These are phyloP conservation scores for Torulaspora microellipsoides DNA, from an alignment of 805 yeast genomes.

Conservation along the genomic window DNA sequence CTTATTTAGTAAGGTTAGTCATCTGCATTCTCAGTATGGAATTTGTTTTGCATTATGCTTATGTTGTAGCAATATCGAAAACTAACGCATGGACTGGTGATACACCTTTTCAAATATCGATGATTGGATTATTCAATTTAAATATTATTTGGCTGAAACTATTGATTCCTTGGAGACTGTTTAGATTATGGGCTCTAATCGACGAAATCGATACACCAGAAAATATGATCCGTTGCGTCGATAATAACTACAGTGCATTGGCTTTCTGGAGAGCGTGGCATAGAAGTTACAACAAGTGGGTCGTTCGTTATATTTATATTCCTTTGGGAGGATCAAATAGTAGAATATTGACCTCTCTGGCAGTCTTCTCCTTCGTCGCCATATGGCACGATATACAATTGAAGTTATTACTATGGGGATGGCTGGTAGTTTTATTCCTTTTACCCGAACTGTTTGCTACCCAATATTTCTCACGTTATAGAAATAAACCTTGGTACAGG, in stretches of 20 bases:
- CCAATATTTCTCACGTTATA: slow-evolving; percentile 37
- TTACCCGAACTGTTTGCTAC: slow-evolving; percentile 79
- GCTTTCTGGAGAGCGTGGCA: slow-evolving; percentile 99
- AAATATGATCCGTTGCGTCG: slow-evolving; percentile 94
- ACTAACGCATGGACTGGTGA: slow-evolving; percentile 86
- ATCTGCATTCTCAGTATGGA: slow-evolving; percentile 87
- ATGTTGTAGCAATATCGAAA: slow-evolving; percentile 90
- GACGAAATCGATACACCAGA: slow-evolving; percentile 97
- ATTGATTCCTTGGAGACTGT: slow-evolving; percentile 92
- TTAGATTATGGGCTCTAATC: slow-evolving; percentile 86
- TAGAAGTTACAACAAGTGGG: slow-evolving; percentile 87
- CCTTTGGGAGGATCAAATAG: slow-evolving; percentile 83
- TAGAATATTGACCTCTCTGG: slow-evolving; percentile 68
- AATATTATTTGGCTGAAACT: slow-evolving; percentile 91
- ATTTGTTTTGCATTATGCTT: slow-evolving; percentile 75
- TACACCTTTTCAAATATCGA: slow-evolving; percentile 87
- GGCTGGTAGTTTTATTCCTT: slow-evolving; percentile 83
- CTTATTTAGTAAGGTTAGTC: slow-evolving; percentile 63
- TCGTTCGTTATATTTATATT: slow-evolving; percentile 78
- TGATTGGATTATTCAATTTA: slow-evolving; percentile 88
- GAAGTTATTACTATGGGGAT: slow-evolving; percentile 87
- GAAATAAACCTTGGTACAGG: slow-evolving; percentile 62
- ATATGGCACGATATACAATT: slow-evolving; percentile 97
- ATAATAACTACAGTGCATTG: slow-evolving; percentile 85
- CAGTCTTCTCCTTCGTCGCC: slow-evolving; percentile 93